Percentiles rank a stretch among this genome's conserved stretches.
phyloP scores from a whole-genome alignment of 495 filamentous ascomycete genomes.

The Chaetomium tenue region DNA sequence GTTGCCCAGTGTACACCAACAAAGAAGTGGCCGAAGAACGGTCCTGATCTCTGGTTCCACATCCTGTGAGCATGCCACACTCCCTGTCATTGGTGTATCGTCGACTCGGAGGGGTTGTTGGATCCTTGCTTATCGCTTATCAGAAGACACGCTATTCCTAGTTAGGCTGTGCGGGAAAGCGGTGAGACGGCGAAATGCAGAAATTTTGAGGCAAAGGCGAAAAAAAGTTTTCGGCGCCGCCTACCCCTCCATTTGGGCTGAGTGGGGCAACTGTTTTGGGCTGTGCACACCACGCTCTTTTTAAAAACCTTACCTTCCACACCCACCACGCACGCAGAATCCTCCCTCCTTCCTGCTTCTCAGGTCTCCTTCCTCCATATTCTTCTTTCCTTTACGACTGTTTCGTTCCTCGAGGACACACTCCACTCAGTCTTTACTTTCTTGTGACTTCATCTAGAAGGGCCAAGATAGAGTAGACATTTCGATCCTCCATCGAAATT shows the following conservation, averaged over 20 bases:
- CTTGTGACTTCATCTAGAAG: constrained; percentile 31
- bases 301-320: constrained; percentile 31
- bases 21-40: not conserved
- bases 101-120: not conserved
- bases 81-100: not conserved
- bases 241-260: constrained; percentile 28
- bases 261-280: constrained; percentile 4
- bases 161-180: constrained; percentile 1
- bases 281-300: constrained; percentile 22
- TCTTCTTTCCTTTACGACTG: constrained; percentile 31
- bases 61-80: too few relatives aligned
- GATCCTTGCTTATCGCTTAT: constrained; percentile 13
- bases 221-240: constrained; percentile 33
- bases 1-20: too few relatives aligned
- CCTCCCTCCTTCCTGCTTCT: constrained; percentile 19
- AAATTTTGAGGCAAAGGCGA: constrained; percentile 18
- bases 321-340: constrained; percentile 17
- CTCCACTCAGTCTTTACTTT: constrained; percentile 38
- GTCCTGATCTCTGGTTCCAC: too few relatives aligned
- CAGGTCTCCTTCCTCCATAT: constrained; percentile 27
- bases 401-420: constrained; percentile 29
- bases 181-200: constrained; percentile 11
- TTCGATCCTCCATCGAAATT: constrained; percentile 44
- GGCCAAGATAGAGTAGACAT: constrained; percentile 41
- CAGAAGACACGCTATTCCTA: not conserved